Conservation (phyloP, 73 alveolate species). For the Paramecium caudatum region DNA sequence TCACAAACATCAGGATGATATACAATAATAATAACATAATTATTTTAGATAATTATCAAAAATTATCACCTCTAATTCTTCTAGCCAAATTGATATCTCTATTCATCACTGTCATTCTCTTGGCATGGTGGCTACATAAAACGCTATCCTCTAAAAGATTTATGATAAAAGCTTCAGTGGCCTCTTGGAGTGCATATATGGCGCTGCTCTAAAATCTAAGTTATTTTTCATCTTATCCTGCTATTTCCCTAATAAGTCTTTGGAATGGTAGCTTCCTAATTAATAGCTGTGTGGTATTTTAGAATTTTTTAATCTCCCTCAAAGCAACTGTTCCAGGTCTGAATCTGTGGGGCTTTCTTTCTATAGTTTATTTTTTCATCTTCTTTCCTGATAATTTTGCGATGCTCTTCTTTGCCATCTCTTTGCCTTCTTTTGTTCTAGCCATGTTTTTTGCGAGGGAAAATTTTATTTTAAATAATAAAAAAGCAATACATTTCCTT, state of each 20-base stretch:
- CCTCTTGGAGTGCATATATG: slow-evolving; percentile 87
- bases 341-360: slow-evolving; percentile 79
- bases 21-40: neutral
- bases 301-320: slow-evolving; percentile 90
- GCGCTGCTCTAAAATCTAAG: slow-evolving; percentile 84
- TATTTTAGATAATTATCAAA: neutral
- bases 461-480: no score
- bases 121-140: slow-evolving; percentile 90
- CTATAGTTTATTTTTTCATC: slow-evolving; percentile 10
- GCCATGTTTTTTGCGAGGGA: slow-evolving; percentile 15
- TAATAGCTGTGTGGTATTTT: slow-evolving; percentile 87
- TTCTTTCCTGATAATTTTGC: no score
- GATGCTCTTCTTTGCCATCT: neutral
- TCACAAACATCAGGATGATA: slow-evolving; percentile 74
- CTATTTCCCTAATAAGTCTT: slow-evolving; percentile 87
- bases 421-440: slow-evolving; percentile 57
- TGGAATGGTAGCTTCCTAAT: slow-evolving; percentile 90
- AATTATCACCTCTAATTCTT: slow-evolving; percentile 86
- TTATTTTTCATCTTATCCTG: slow-evolving; percentile 81
- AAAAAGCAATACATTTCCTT: no score
- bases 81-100: slow-evolving; percentile 87
- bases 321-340: slow-evolving; percentile 96
- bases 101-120: slow-evolving; percentile 89
- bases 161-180: slow-evolving; percentile 87
- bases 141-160: slow-evolving; percentile 71